Percentiles rank a stretch among this genome's conserved stretches.
Conservation (phyloP, 495 filamentous ascomycete species). For the Hamigera avellanea region DNA sequence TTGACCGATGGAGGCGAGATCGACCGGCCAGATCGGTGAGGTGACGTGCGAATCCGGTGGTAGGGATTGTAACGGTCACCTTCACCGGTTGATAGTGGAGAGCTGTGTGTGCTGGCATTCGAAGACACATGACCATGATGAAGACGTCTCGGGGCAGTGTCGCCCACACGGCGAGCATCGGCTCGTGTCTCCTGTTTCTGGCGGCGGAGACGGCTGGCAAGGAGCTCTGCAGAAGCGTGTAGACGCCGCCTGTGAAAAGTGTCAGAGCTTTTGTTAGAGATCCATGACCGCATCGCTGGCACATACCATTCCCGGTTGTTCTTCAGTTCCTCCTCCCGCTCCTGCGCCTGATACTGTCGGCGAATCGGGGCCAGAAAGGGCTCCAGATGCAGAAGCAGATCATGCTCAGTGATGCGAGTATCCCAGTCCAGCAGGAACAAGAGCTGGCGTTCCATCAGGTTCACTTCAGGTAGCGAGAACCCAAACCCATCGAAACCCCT, state of each 20-base stretch:
- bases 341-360: constrained; percentile 20
- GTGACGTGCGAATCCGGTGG: constrained; percentile 21
- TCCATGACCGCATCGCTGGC: neutral
- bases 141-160: constrained; percentile 13
- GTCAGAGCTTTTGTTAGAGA: neutral
- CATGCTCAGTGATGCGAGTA: constrained; percentile 66
- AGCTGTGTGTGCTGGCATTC: constrained; percentile 20
- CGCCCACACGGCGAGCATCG: constrained; percentile 10
- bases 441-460: constrained; percentile 97
- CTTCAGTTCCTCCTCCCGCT: constrained; percentile 16
- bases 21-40: constrained; percentile 23
- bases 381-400: constrained; percentile 80
- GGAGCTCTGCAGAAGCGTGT: constrained; percentile 29
- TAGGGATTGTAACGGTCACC: constrained; percentile 27
- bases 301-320: constrained; percentile 31
- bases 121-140: constrained; percentile 25
- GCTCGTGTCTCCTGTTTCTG: constrained; percentile 26
- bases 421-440: constrained; percentile 93
- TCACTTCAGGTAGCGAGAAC: constrained; percentile 89
- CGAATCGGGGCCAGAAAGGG: constrained; percentile 82
- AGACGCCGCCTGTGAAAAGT: constrained; percentile 19
- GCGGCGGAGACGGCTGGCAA: constrained; percentile 29
- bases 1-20: constrained; percentile 39
- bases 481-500: constrained; percentile 71
- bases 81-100: constrained; percentile 19